phyloP scores from a whole-genome alignment of 2,329 filamentous ascomycete species.

The Venturia oleaginea region DNA sequence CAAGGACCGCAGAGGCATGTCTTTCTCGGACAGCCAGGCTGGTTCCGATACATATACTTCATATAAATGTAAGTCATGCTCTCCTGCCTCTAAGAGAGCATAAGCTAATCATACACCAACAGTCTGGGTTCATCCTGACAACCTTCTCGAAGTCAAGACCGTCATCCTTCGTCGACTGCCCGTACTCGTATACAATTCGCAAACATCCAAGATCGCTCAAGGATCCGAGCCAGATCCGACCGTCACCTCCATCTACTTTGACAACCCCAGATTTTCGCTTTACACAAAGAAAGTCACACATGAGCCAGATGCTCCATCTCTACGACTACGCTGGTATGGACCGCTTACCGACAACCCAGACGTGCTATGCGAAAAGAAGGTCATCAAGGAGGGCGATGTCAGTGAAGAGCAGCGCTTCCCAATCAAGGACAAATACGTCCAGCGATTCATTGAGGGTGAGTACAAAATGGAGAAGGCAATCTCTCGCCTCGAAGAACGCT shows the following conservation, averaged over 20 bases:
- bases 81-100: background rate
- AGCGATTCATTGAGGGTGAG: slow-evolving; percentile 74
- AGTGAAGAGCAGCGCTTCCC: slow-evolving; percentile 72
- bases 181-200: slow-evolving; percentile 85
- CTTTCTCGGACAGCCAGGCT: slow-evolving; percentile 31
- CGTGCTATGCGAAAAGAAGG: slow-evolving; percentile 84
- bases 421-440: slow-evolving; percentile 91
- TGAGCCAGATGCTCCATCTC: slow-evolving; percentile 64
- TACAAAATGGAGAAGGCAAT: slow-evolving; percentile 90
- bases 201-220: slow-evolving; percentile 73
- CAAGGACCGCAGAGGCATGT: slow-evolving; percentile 34
- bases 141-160: slow-evolving; percentile 94
- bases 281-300: slow-evolving; percentile 80
- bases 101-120: slow-evolving; percentile 23
- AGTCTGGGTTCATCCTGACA: slow-evolving; percentile 95
- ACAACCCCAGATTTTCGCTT: slow-evolving; percentile 74
- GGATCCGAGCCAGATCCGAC: slow-evolving; percentile 70
- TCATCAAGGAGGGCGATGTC: slow-evolving; percentile 62
- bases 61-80: slow-evolving; percentile 62
- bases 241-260: slow-evolving; percentile 93
- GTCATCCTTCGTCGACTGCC: slow-evolving; percentile 85
- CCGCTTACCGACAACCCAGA: slow-evolving; percentile 70
- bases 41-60: slow-evolving; percentile 64
- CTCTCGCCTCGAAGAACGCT: slow-evolving; percentile 71
- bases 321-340: slow-evolving; percentile 87